Evolutionary conservation across 345 rosid species (phyloP), one percentile per base, ranked within the genome.

Genomic region (Rhodomyrtus tomentosa): DNA sequence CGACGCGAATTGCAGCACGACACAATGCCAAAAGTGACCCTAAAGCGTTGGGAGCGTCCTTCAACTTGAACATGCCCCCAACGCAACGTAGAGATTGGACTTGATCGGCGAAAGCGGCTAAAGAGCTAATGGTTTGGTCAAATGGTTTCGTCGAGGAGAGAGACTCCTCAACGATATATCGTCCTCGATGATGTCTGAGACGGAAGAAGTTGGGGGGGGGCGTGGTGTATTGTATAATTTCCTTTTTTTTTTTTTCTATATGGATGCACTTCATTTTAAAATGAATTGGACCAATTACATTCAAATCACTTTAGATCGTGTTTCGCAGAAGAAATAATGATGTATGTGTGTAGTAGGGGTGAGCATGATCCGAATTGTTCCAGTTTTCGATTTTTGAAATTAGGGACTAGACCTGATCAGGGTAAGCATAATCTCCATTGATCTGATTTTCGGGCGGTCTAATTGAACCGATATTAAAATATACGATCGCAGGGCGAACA

Each of bases 321-420:
- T 15, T 36, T 16, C 6, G 11, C 20, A 7, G 0, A 7, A 29
- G 6, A n/a, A n/a, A n/a, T n/a, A n/a, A n/a, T n/a, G n/a, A n/a
- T n/a, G n/a, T n/a, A n/a, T n/a, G n/a, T n/a, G n/a, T n/a, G n/a
- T n/a, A n/a, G n/a, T n/a, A n/a, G n/a, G n/a, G n/a, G n/a, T n/a
- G n/a, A n/a, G n/a, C n/a, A n/a, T n/a, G n/a, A n/a, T n/a, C n/a
- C n/a, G n/a, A n/a, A n/a, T n/a, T n/a, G n/a, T n/a, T n/a, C n/a
- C n/a, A n/a, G n/a, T n/a, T n/a, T n/a, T n/a, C n/a, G n/a, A n/a
- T n/a, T n/a, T n/a, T n/a, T n/a, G n/a, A n/a, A n/a, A n/a, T n/a
- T n/a, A n/a, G n/a, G n/a, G n/a, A n/a, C n/a, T n/a, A n/a, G n/a
- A n/a, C n/a, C n/a, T n/a, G n/a, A n/a, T n/a, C n/a, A n/a, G n/a